A percentile compares a stretch with the other conserved stretches of the same genome.
phyloP scores from a whole-genome alignment of 352 stramenopile species.

The Thalassiosira livingstoniorum region DNA sequence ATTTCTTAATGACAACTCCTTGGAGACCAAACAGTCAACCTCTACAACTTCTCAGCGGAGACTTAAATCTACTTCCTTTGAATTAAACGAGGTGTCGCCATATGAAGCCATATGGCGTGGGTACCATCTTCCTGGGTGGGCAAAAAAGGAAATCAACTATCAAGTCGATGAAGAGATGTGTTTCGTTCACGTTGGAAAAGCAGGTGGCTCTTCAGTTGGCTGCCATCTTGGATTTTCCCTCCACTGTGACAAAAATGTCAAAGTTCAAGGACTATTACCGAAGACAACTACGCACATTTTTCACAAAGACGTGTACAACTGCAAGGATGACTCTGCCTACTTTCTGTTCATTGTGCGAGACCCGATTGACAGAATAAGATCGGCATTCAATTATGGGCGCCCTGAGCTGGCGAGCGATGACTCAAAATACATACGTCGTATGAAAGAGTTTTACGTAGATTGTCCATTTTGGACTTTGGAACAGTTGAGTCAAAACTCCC shows the following conservation, averaged over 20 bases:
- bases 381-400: slow-evolving; percentile 22
- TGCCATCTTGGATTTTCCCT: slow-evolving; percentile 24
- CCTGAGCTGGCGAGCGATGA: not conserved
- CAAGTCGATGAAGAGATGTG: slow-evolving; percentile 14
- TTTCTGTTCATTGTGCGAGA: slow-evolving; percentile 27
- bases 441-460: slow-evolving; percentile 10
- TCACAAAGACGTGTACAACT: slow-evolving; percentile 34
- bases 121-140: slow-evolving; percentile 5
- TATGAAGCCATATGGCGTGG: slow-evolving; percentile 16
- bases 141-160: slow-evolving; percentile 18
- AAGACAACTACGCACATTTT: slow-evolving; percentile 21
- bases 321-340: slow-evolving; percentile 14
- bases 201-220: slow-evolving; percentile 19
- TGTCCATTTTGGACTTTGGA: slow-evolving; percentile 30
- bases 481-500: slow-evolving; percentile 11
- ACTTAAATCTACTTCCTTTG: not conserved
- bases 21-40: not conserved
- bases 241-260: slow-evolving; percentile 1
- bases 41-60: not conserved
- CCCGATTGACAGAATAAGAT: slow-evolving; percentile 15
- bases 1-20: not conserved
- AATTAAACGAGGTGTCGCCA: not conserved
- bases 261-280: slow-evolving; percentile 3
- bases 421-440: not conserved
- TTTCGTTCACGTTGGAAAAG: slow-evolving; percentile 24